Evolutionary conservation across 768 basidiomycete species (phyloP), one percentile per base, ranked within the genome.

Genomic region (Calocera cornea): DNA sequence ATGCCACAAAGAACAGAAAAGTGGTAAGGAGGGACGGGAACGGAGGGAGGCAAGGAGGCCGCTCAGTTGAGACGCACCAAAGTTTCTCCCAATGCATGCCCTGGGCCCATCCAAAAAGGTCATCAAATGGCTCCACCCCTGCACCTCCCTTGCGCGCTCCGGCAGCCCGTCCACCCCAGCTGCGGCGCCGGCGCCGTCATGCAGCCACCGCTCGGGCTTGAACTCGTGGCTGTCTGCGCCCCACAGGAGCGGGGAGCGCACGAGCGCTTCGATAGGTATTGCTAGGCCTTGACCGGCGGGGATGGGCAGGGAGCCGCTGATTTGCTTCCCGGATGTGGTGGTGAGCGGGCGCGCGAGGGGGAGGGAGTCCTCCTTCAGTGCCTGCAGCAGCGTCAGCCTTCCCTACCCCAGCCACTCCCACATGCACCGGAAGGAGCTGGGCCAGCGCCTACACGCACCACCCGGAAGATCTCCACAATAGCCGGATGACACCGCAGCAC

Each of bases 201-300:
- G n/a, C 31, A 76, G 31, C 78, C 78, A 79, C 41, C 78, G 49
- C 65, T 76, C 74, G 2, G 75, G 76, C 19, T 73, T 64, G 71
- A 78, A 80, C 31, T 71, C 67, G 38, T 75, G 67, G 1, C 77
- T 76, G 65, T 79, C 76, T 2, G 71, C 69, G 0, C 79, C 79
- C 73, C 77, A 80, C 0, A 77, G 69, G 7, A 50, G 54, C 34
- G 50, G 49, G 29, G 69, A 70, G 2, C 74, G 69, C 49, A 78
- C 77, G 70, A 75, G 68, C 0, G 74, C 69, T 1, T 69, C 41
- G 24, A 72, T 70, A 22, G 72, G 69, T 36, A 77, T 69, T 24
- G 77, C 74, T 66, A 77, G 72, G 11, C 11, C 22, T 33, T 69
- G 67, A 0, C 71, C 72, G n/a, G 49, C 64, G 14, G 68, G 41